A percentile compares a stretch with the other conserved stretches of the same genome.
Evolutionary conservation across 441 rosid genomes (phyloP).

Genomic region (Erodium moschatum): DNA sequence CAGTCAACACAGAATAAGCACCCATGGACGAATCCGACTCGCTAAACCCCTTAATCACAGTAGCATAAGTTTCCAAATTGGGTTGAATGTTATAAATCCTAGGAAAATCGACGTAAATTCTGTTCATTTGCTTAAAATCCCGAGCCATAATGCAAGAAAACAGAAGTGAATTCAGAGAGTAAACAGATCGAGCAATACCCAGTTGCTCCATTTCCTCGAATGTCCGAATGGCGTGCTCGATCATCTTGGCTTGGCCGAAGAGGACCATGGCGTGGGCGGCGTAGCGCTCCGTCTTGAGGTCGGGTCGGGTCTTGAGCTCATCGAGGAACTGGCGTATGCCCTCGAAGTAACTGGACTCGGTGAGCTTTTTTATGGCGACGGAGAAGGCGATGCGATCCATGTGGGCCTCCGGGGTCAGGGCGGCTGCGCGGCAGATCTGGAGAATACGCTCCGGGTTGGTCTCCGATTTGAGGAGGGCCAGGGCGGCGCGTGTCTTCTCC

Average conservation of each 20-base stretch:
- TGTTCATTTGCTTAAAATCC: constrained; percentile 43
- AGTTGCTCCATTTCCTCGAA: constrained; percentile 42
- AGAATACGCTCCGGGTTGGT: constrained; percentile 53
- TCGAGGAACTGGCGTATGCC: constrained; percentile 43
- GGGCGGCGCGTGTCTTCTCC: constrained; percentile 53
- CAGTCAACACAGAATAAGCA: constrained; percentile 46
- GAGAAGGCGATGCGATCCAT: constrained; percentile 60
- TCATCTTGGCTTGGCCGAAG: constrained; percentile 69
- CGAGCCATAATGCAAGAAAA: constrained; percentile 53
- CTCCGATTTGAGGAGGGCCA: constrained; percentile 59
- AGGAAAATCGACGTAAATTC: constrained; percentile 58
- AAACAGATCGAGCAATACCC: constrained; percentile 39
- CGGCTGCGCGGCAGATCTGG: constrained; percentile 66
- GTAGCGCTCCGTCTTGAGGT: constrained; percentile 48
- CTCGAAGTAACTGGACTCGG: constrained; percentile 39
- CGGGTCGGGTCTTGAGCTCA: constrained; percentile 47
- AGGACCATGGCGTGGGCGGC: constrained; percentile 53
- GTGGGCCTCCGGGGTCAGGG: constrained; percentile 48
- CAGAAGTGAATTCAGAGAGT: constrained; percentile 49
- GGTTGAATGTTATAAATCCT: constrained; percentile 42
- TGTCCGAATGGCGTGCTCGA: constrained; percentile 42
- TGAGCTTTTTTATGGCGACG: constrained; percentile 46
- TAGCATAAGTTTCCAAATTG: constrained; percentile 49
- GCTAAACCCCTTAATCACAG: constrained; percentile 50
- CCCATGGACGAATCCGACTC: constrained; percentile 58